Conservation (phyloP, 2,329 filamentous ascomycete species). For the Aureobasidium sp. region DNA sequence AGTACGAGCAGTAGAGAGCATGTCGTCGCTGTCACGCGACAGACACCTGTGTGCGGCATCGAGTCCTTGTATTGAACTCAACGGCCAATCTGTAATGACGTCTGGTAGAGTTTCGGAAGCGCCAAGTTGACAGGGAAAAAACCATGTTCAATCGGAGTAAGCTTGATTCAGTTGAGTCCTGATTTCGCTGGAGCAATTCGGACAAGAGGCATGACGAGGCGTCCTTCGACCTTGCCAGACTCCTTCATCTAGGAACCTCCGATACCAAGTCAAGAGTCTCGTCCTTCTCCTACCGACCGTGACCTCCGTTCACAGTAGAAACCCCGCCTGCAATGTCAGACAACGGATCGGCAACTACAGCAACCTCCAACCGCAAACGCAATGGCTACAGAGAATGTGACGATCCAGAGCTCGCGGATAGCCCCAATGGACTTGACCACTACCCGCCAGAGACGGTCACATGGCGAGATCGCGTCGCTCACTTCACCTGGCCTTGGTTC, state of each 20-base stretch:
- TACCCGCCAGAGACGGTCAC: neutral
- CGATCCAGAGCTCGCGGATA: neutral
- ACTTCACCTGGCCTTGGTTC: conserved; percentile 54
- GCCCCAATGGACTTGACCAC: neutral
- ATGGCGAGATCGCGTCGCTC: conserved; percentile 12
- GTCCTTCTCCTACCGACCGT: neutral
- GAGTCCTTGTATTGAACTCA: neutral
- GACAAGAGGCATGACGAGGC: conserved; percentile 4
- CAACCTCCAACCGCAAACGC: neutral
- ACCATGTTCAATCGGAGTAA: neutral
- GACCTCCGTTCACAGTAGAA: neutral
- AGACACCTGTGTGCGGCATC: neutral
- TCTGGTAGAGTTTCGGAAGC: neutral
- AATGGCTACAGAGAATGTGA: neutral
- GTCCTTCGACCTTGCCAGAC: neutral
- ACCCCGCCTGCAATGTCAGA: neutral
- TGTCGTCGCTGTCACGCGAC: neutral
- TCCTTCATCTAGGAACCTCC: neutral
- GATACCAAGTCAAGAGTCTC: neutral
- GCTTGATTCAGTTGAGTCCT: neutral
- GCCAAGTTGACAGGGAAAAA: neutral
- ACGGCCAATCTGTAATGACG: neutral
- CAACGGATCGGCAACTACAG: neutral
- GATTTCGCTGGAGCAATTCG: neutral
- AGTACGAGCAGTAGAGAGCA: neutral